phyloP scores from a whole-genome alignment of 164 flowering plant species.

The Tinospora cordifolia region DNA sequence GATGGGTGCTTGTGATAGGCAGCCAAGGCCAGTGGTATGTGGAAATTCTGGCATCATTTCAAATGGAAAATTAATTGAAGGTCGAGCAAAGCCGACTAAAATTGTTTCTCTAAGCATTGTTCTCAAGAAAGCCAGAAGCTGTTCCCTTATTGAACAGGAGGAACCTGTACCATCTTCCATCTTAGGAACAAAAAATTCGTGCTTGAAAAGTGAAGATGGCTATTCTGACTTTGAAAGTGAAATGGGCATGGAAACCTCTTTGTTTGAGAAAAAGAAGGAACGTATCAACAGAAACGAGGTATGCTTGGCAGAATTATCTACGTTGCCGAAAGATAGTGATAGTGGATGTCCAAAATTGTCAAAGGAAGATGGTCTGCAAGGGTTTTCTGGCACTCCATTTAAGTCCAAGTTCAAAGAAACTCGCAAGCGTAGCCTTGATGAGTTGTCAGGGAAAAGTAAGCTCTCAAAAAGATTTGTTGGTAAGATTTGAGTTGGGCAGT shows the following conservation, averaged over 20 bases:
- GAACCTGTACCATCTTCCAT: constrained; percentile 13
- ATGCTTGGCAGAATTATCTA: constrained; percentile 14
- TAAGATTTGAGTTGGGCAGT: background rate
- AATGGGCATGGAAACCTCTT: constrained; percentile 6
- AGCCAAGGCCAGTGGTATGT: constrained; percentile 37
- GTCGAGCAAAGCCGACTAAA: constrained; percentile 33
- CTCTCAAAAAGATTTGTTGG: background rate
- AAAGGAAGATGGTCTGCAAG: background rate
- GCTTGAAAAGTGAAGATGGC: constrained; percentile 10
- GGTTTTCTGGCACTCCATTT: constrained; percentile 10
- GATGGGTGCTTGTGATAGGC: constrained; percentile 13
- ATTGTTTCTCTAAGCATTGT: constrained; percentile 40
- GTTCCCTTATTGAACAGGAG: constrained; percentile 14
- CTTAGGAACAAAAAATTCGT: constrained; percentile 16
- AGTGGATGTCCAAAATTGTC: constrained; percentile 9
- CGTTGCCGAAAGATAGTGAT: constrained; percentile 11
- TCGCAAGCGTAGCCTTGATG: constrained; percentile 49
- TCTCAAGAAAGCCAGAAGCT: constrained; percentile 35
- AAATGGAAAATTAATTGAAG: constrained; percentile 23
- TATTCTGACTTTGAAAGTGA: constrained; percentile 10
- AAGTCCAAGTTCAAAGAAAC: constrained; percentile 31
- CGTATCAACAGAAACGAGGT: constrained; percentile 9
- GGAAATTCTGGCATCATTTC: constrained; percentile 57
- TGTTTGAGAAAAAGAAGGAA: constrained; percentile 16
- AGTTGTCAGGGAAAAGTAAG: constrained; percentile 33